Conservation (phyloP, 2,329 filamentous ascomycete genomes). For the Escovopsis sp. region DNA sequence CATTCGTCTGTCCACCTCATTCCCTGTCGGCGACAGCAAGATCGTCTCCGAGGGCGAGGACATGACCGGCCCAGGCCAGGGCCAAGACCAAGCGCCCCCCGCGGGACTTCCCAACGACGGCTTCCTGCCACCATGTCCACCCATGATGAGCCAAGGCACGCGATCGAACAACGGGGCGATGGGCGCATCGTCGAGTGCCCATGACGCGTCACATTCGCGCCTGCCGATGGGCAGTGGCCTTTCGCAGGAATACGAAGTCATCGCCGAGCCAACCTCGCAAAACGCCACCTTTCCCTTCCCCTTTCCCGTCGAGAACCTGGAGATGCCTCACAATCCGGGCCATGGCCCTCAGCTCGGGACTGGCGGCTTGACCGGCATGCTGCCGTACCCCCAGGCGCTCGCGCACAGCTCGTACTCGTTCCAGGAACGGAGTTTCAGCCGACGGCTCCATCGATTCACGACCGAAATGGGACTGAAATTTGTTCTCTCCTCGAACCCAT, state of each 20-base stretch:
- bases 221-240: neutral
- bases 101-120: too few relatives aligned
- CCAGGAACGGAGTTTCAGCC: slow-evolving; percentile 52
- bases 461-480: slow-evolving; percentile 48
- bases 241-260: slow-evolving; percentile 27
- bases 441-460: slow-evolving; percentile 51
- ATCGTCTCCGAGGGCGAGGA: slow-evolving; percentile 5
- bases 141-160: too few relatives aligned
- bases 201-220: too few relatives aligned
- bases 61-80: too few relatives aligned
- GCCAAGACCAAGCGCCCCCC: slow-evolving; percentile 1
- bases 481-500: slow-evolving; percentile 32
- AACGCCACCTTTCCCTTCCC: slow-evolving; percentile 38
- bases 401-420: slow-evolving; percentile 41
- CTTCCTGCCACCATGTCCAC: too few relatives aligned
- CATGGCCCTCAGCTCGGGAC: neutral
- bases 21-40: slow-evolving; percentile 18
- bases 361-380: slow-evolving; percentile 7
- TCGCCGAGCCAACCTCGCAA: slow-evolving; percentile 33
- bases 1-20: slow-evolving; percentile 34
- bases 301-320: slow-evolving; percentile 12
- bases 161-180: too few relatives aligned
- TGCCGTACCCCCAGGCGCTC: slow-evolving; percentile 22
- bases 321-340: slow-evolving; percentile 7
- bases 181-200: too few relatives aligned